These are phyloP conservation scores for Xylaria hypoxylon DNA, from an alignment of 2,329 filamentous ascomycete genomes.

Conservation along the genomic window DNA sequence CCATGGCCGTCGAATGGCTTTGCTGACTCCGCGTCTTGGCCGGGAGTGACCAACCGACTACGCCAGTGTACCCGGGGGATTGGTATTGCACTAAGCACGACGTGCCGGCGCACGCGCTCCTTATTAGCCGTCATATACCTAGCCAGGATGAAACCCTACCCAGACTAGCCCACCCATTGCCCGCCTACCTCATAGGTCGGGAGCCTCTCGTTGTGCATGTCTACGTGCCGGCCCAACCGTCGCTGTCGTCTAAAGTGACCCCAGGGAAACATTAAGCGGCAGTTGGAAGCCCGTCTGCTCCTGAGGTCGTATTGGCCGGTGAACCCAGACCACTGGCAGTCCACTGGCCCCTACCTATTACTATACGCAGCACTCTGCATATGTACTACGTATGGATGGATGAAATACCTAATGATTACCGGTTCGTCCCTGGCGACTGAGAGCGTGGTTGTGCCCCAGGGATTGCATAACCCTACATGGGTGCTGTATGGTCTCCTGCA, in stretches of 20 bases:
- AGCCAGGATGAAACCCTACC: conserved; percentile 42
- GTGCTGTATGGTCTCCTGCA: conserved; percentile 17
- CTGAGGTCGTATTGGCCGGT: conserved; percentile 32
- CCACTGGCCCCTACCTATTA: conserved; percentile 24
- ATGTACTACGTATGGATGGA: neutral
- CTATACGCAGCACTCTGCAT: conserved; percentile 9
- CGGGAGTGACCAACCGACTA: conserved; percentile 37
- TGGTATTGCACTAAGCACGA: conserved; percentile 49
- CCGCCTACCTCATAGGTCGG: conserved; percentile 37
- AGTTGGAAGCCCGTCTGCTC: conserved; percentile 34
- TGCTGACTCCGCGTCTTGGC: conserved; percentile 41
- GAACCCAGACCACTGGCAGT: conserved; percentile 26
- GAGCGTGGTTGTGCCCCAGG: neutral
- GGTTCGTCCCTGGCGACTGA: conserved; percentile 7
- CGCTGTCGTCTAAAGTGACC: conserved; percentile 30
- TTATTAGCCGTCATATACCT: conserved; percentile 48
- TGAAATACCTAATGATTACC: neutral
- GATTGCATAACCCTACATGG: conserved; percentile 20
- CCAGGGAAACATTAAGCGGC: conserved; percentile 38
- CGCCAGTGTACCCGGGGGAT: conserved; percentile 47
- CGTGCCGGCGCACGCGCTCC: conserved; percentile 48
- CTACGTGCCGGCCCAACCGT: conserved; percentile 37
- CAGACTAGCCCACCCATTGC: conserved; percentile 18
- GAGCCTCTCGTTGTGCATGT: conserved; percentile 33
- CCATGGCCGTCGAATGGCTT: conserved; percentile 29